phyloP scores from a whole-genome alignment of 2,329 filamentous ascomycete species.

The Diaporthe ampelina region DNA sequence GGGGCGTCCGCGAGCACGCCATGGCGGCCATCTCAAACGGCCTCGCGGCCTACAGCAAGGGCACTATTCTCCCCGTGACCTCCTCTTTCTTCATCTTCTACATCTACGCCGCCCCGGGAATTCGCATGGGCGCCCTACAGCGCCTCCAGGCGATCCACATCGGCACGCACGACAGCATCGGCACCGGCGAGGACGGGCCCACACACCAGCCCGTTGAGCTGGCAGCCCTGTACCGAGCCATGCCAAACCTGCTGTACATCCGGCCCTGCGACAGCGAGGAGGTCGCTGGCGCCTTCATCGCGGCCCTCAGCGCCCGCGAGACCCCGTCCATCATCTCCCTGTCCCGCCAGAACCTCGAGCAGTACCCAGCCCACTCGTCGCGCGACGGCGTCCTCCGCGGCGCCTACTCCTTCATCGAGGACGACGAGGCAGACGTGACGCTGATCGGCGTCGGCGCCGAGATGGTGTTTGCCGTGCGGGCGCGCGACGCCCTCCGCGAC shows the following conservation, averaged over 20 bases:
- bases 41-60: conserved; percentile 66
- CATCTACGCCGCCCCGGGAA: conserved; percentile 61
- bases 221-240: conserved; percentile 64
- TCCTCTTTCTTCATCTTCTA: conserved; percentile 72
- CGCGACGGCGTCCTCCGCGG: conserved; percentile 53
- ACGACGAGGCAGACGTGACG: conserved; percentile 53
- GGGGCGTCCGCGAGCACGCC: conserved; percentile 72
- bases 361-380: conserved; percentile 50
- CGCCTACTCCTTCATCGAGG: conserved; percentile 55
- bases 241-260: conserved; percentile 68
- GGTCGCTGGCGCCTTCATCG: conserved; percentile 59
- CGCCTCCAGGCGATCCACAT: conserved; percentile 64
- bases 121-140: conserved; percentile 67
- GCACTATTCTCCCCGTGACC: conserved; percentile 67
- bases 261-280: conserved; percentile 68
- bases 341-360: conserved; percentile 56
- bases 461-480: conserved; percentile 57
- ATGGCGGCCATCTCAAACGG: conserved; percentile 72
- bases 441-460: conserved; percentile 56
- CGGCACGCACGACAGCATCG: conserved; percentile 68
- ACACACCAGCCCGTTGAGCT: conserved; percentile 70
- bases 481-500: conserved; percentile 53
- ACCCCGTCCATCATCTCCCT: conserved; percentile 56
- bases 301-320: conserved; percentile 52
- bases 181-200: conserved; percentile 67